Percentiles rank a stretch among this genome's conserved stretches.
phyloP scores from a whole-genome alignment of 2,329 filamentous ascomycete species.

The Trichoderma afroharzianum region DNA sequence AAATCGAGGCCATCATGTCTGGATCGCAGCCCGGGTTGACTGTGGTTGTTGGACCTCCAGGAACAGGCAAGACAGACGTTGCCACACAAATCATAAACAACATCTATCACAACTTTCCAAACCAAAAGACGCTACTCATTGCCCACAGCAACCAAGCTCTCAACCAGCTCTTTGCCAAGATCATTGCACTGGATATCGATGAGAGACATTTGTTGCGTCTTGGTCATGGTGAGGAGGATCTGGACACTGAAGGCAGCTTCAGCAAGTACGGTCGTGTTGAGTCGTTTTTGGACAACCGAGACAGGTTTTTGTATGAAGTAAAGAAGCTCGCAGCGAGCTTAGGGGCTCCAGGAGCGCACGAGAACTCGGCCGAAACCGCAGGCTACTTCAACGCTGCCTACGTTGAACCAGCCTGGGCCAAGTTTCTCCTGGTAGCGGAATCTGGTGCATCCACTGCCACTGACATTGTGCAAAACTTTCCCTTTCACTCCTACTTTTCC shows the following conservation, averaged over 20 bases:
- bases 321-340: slow-evolving; percentile 81
- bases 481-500: slow-evolving; percentile 83
- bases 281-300: slow-evolving; percentile 86
- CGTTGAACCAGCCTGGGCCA: slow-evolving; percentile 81
- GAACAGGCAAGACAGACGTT: slow-evolving; percentile 98
- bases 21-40: slow-evolving; percentile 93
- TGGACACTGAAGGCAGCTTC: slow-evolving; percentile 81
- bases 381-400: slow-evolving; percentile 96
- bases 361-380: slow-evolving; percentile 92
- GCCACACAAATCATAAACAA: slow-evolving; percentile 98
- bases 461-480: slow-evolving; percentile 71
- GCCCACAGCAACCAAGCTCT: slow-evolving; percentile 97
- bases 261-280: slow-evolving; percentile 94
- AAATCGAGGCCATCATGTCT: slow-evolving; percentile 88
- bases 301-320: slow-evolving; percentile 75
- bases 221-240: slow-evolving; percentile 91
- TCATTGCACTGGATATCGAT: slow-evolving; percentile 93
- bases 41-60: slow-evolving; percentile 89
- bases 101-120: slow-evolving; percentile 95
- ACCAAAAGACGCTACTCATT: slow-evolving; percentile 85
- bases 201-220: slow-evolving; percentile 87
- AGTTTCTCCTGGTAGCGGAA: slow-evolving; percentile 63
- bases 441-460: slow-evolving; percentile 53
- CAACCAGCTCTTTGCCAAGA: slow-evolving; percentile 97
- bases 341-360: slow-evolving; percentile 86